Evolutionary conservation across 2,329 filamentous ascomycete genomes (phyloP).

Genomic region (Zalaria obscura): DNA sequence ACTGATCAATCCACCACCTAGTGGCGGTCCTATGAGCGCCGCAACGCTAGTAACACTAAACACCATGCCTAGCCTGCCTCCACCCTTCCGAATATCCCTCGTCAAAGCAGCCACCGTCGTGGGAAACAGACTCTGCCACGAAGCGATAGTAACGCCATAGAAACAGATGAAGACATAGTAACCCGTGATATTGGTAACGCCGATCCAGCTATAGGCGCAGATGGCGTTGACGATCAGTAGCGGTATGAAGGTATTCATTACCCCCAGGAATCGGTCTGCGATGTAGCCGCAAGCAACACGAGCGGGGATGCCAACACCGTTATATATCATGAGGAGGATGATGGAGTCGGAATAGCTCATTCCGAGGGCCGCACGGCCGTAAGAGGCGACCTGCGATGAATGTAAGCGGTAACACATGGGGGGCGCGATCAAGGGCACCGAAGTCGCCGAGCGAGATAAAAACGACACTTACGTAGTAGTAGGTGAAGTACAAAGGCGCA

Average conservation of each 20-base stretch:
- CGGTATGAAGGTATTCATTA: conserved; percentile 41
- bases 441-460: no score
- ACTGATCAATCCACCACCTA: conserved; percentile 31
- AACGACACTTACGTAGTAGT: conserved; percentile 26
- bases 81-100: conserved; percentile 29
- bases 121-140: conserved; percentile 31
- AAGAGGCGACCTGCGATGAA: conserved; percentile 16
- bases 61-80: conserved; percentile 33
- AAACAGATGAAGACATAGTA: conserved; percentile 30
- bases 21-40: conserved; percentile 30
- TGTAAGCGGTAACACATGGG: no score
- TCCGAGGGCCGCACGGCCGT: conserved; percentile 16
- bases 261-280: conserved; percentile 39
- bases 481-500: conserved; percentile 25
- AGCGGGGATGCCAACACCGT: conserved; percentile 41
- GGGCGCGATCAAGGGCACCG: no score
- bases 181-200: conserved; percentile 25
- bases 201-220: conserved; percentile 43
- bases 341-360: conserved; percentile 37
- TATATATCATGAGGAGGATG: conserved; percentile 42
- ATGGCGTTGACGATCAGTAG: conserved; percentile 30
- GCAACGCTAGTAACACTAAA: conserved; percentile 30
- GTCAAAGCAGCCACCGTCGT: conserved; percentile 28
- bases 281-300: conserved; percentile 38
- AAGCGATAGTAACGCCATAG: conserved; percentile 30